These are phyloP conservation scores for Serendipita sp. DNA, from an alignment of 768 basidiomycete genomes.

Conservation along the genomic window DNA sequence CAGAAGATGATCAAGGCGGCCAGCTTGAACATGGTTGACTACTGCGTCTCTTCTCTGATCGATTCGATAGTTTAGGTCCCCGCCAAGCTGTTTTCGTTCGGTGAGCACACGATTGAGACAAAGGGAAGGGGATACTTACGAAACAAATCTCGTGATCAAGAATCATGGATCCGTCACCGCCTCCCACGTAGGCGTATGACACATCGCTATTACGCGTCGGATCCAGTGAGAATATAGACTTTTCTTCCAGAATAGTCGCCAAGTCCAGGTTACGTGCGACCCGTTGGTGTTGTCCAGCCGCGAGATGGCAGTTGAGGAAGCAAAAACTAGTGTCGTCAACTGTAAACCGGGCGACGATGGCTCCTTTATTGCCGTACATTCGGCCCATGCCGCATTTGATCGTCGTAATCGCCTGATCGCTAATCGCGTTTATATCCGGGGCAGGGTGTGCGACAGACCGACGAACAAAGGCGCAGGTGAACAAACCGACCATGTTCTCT, in stretches of 20 bases:
- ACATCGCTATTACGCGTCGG: conserved; percentile 21
- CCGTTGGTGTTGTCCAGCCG: conserved; percentile 79
- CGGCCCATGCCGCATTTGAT: conserved; percentile 90
- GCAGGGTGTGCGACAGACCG: conserved; percentile 60
- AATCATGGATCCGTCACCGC: conserved; percentile 85
- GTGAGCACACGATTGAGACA: not conserved
- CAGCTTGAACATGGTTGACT: conserved; percentile 48
- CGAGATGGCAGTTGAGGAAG: conserved; percentile 93
- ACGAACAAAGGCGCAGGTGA: conserved; percentile 42
- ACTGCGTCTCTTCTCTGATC: conserved; percentile 82
- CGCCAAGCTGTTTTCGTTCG: conserved; percentile 43
- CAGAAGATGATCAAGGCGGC: conserved; percentile 47
- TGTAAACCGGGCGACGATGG: conserved; percentile 76
- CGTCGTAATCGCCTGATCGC: conserved; percentile 58
- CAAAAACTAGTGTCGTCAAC: conserved; percentile 88
- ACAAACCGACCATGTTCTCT: conserved; percentile 82
- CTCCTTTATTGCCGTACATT: conserved; percentile 92
- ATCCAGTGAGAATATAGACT: conserved; percentile 19
- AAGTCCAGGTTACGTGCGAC: conserved; percentile 77
- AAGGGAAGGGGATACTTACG: conserved; percentile 29
- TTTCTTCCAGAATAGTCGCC: conserved; percentile 74
- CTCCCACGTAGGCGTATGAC: conserved; percentile 58
- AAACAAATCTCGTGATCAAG: conserved; percentile 92
- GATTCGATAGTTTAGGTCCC: conserved; percentile 96
- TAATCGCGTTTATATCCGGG: conserved; percentile 31